Base-by-base conservation (phyloP, 2,329 filamentous ascomycete genomes). In the Cercospora sp. region DNA sequence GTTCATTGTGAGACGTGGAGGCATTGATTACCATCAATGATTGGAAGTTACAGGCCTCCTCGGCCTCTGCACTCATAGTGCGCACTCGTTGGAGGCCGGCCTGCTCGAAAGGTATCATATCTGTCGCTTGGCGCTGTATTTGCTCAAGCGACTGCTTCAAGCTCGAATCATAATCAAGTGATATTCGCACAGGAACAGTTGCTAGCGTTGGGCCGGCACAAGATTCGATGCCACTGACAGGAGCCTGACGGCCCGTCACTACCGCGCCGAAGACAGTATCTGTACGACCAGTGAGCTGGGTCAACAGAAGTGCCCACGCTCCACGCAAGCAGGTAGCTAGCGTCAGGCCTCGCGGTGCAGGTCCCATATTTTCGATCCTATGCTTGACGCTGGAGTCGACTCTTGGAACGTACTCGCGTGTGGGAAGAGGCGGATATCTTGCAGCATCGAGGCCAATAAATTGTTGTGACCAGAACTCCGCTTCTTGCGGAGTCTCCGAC, bases 11-110 rank as follows among this genome's bases (percentile, higher is more conserved):
- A 24, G 37, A 26, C 7, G n/a, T 30, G 49, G 5, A n/a, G 74
- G 74, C 63, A 61, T 88, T 86, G 16, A 88, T 81, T 0, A 87
- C 84, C 1, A 88, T 77, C 9, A 86, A 82, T 0, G 85, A 86
- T 18, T 85, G 83, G 63, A 88, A 82, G 69, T 87, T 82, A 72
- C 86, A 88, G 2, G 86, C 86, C 21, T 63, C 49, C 21, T 57
- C 49, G 24, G 66, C 61, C 18, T 65, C 61, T 10, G 32, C 58
- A 24, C 51, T 62, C 5, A 67, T 49, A 3, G 43, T 61, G 7
- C n/a, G 30, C 9, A 69, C 63, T 5, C 51, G 57, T 30, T 32
- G 30, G 4, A 70, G 28, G 1, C 69, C 65, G 10, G 43, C 64
- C 30, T 69, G 68, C 53, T 71, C 68, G 32, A 61, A 70, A n/a